Conservation (phyloP, 139 green algal species). For the Asterochloris erici region DNA sequence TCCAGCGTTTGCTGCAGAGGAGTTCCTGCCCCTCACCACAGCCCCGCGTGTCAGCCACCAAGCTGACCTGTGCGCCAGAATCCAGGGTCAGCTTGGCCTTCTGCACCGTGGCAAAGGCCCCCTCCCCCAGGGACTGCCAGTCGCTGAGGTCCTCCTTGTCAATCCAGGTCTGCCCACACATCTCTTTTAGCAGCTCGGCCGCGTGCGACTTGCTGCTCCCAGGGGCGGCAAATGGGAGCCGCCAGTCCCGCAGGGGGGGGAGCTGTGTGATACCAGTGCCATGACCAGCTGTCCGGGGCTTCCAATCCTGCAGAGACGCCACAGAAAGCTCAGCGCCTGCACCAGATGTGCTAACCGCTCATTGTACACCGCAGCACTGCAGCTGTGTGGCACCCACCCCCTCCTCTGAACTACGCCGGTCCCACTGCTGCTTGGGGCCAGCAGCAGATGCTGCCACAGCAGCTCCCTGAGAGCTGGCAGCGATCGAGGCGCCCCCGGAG, state of each 20-base stretch:
- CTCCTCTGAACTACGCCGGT: too few relatives aligned
- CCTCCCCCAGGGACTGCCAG: conserved; percentile 41
- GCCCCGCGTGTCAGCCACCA: too few relatives aligned
- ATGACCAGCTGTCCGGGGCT: neutral
- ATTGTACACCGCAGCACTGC: too few relatives aligned
- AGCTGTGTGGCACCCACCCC: too few relatives aligned
- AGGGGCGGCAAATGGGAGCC: neutral
- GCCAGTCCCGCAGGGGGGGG: neutral
- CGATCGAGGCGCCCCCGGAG: neutral
- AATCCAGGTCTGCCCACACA: conserved; percentile 15
- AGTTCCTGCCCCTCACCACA: too few relatives aligned
- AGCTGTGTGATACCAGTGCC: neutral
- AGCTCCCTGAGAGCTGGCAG: too few relatives aligned
- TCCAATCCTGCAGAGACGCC: neutral
- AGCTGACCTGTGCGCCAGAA: neutral
- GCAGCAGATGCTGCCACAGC: too few relatives aligned
- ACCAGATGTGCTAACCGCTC: neutral
- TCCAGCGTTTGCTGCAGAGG: too few relatives aligned
- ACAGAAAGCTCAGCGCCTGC: neutral
- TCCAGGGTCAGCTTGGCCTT: conserved; percentile 11
- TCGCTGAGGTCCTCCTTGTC: neutral
- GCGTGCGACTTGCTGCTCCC: neutral
- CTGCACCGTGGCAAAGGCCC: conserved; percentile 56
- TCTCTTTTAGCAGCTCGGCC: neutral
- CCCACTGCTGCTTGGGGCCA: too few relatives aligned